Evolutionary conservation across 2,329 filamentous ascomycete genomes (phyloP).

Genomic region (Pseudogymnoascus sp.): DNA sequence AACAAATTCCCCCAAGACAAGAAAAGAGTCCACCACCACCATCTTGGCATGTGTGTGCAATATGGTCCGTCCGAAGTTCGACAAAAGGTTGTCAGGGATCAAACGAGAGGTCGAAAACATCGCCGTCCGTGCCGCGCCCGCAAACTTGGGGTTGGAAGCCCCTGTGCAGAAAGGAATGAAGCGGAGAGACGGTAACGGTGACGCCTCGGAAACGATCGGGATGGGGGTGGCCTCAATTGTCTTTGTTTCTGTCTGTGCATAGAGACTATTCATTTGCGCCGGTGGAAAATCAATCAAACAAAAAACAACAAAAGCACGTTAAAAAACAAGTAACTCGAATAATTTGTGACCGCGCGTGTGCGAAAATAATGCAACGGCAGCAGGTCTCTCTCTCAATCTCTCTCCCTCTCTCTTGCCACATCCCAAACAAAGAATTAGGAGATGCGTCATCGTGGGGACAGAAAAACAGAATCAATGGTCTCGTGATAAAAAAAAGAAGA

Average conservation of each 20-base stretch:
- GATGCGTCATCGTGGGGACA: background rate
- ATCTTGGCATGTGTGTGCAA: background rate
- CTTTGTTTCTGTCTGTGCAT: slow-evolving; percentile 3
- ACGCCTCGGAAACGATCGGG: background rate
- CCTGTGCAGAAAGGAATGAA: background rate
- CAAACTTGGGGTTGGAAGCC: background rate
- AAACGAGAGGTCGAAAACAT: background rate
- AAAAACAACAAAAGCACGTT: background rate
- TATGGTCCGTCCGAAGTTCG: background rate
- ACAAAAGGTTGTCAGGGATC: background rate
- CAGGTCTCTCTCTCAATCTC: background rate
- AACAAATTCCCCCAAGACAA: background rate
- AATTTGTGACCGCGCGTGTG: background rate
- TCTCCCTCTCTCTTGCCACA: background rate
- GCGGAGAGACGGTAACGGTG: background rate
- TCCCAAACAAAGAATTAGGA: background rate
- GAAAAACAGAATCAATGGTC: background rate
- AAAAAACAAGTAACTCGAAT: background rate
- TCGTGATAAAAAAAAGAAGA: slow-evolving; percentile 7
- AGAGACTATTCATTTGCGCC: background rate
- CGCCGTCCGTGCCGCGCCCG: background rate
- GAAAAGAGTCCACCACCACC: background rate
- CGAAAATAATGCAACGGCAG: background rate
- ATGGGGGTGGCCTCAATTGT: background rate
- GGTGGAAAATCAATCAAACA: slow-evolving; percentile 8